These are phyloP conservation scores for Coemansia sp. DNA, from an alignment of 192 early-diverging fungal genomes.

Conservation along the genomic window DNA sequence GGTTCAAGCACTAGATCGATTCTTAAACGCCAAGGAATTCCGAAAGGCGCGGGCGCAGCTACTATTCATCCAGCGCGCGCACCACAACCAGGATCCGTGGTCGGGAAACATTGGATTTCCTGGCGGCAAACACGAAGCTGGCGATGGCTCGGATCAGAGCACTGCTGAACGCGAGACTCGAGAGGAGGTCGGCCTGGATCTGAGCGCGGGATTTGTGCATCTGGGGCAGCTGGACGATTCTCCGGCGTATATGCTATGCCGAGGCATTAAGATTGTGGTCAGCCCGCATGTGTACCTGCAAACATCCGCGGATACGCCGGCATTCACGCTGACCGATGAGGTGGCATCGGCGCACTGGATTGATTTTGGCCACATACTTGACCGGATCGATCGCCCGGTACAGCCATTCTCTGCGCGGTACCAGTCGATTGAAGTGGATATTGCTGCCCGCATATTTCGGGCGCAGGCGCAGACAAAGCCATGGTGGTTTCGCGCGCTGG, in stretches of 20 bases:
- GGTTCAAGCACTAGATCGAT: slow-evolving; percentile 10
- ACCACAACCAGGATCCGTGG: slow-evolving; percentile 39
- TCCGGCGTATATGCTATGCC: slow-evolving; percentile 6
- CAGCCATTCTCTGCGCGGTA: slow-evolving; percentile 4
- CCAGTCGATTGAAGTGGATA: slow-evolving; percentile 9
- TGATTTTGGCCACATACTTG: slow-evolving; percentile 17
- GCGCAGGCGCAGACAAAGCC: not conserved
- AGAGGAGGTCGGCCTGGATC: slow-evolving; percentile 38
- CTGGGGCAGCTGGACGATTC: slow-evolving; percentile 32
- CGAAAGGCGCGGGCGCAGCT: slow-evolving; percentile 13
- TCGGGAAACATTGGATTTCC: slow-evolving; percentile 50
- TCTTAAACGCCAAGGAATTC: not conserved
- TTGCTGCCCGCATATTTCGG: slow-evolving; percentile 14
- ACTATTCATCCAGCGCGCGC: slow-evolving; percentile 39
- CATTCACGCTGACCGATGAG: slow-evolving; percentile 21
- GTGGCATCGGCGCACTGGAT: slow-evolving; percentile 44
- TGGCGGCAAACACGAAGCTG: slow-evolving; percentile 33
- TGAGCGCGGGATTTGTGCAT: slow-evolving; percentile 7
- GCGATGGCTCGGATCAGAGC: slow-evolving; percentile 3
- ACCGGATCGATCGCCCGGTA: slow-evolving; percentile 8
- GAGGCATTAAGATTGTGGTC: slow-evolving; percentile 9
- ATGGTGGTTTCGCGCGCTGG: slow-evolving; percentile 22
- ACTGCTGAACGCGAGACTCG: slow-evolving; percentile 41
- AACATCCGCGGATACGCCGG: slow-evolving; percentile 3
- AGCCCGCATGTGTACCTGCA: slow-evolving; percentile 41